Evolutionary conservation across 2,329 filamentous ascomycete species (phyloP).

Genomic region (Hysterium pulicare): DNA sequence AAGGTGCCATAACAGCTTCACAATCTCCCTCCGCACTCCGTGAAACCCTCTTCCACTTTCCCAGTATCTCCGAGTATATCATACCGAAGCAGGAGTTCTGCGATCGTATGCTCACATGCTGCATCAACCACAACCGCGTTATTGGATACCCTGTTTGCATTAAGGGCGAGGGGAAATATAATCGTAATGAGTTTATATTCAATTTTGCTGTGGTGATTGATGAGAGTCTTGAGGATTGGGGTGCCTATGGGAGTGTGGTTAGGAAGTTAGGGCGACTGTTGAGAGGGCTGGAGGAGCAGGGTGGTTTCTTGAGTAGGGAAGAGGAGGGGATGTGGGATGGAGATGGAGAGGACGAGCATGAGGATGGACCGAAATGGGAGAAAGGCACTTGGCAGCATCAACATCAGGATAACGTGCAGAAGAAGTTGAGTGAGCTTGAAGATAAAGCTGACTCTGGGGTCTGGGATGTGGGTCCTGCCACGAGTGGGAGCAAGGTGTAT

Average conservation of each 20-base stretch:
- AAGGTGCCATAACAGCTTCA: constrained; percentile 52
- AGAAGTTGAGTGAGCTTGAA: neutral
- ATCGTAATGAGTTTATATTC: constrained; percentile 96
- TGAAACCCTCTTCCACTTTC: constrained; percentile 75
- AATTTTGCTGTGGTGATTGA: constrained; percentile 88
- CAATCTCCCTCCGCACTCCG: constrained; percentile 43
- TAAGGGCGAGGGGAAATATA: constrained; percentile 69
- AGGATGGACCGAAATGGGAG: constrained; percentile 6
- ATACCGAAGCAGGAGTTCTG: constrained; percentile 94
- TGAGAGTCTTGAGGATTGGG: constrained; percentile 62
- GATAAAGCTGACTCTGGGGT: constrained; percentile 8
- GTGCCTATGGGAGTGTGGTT: constrained; percentile 80
- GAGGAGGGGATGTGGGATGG: constrained; percentile 38
- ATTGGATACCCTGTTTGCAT: constrained; percentile 89
- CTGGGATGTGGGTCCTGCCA: constrained; percentile 22
- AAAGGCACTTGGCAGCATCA: neutral
- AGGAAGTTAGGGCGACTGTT: constrained; percentile 81
- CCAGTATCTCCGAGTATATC: constrained; percentile 83
- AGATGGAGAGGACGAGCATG: constrained; percentile 10
- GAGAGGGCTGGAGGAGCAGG: constrained; percentile 87
- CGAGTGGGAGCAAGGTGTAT: constrained; percentile 52
- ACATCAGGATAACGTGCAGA: neutral
- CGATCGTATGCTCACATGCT: constrained; percentile 80
- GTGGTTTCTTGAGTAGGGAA: constrained; percentile 71
- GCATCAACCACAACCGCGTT: constrained; percentile 71